A percentile compares a stretch with the other conserved stretches of the same genome.
These are phyloP conservation scores for Apiotrichum laibachii DNA, from an alignment of 1,284 basidiomycete species.

Conservation along the genomic window DNA sequence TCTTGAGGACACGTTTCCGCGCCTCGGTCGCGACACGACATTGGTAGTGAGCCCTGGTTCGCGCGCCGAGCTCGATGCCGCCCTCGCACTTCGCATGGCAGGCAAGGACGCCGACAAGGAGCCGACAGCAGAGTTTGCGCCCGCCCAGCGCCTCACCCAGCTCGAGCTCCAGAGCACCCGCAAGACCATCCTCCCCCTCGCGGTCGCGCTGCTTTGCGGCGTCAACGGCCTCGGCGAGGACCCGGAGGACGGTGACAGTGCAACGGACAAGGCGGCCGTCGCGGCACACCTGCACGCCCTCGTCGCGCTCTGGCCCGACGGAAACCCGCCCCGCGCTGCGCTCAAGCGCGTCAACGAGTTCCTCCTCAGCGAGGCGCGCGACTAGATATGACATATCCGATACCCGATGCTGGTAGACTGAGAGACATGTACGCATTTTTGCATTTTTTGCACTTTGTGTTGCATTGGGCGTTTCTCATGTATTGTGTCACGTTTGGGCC, in stretches of 20 bases:
- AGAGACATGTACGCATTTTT: too few species aligned
- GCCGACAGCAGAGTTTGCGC: background rate
- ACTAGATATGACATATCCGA: background rate
- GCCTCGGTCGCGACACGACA: background rate
- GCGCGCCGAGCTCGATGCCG: slow-evolving; percentile 15
- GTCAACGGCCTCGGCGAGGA: slow-evolving; percentile 10
- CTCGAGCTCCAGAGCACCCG: slow-evolving; percentile 11
- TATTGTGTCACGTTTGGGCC: too few species aligned
- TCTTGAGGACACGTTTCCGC: background rate
- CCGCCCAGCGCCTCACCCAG: background rate
- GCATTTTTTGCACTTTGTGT: too few species aligned
- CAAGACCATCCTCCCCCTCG: slow-evolving; percentile 33
- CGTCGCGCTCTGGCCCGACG: slow-evolving; percentile 46
- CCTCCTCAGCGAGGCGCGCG: slow-evolving; percentile 30
- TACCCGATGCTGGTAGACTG: too few species aligned
- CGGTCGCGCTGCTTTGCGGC: slow-evolving; percentile 28
- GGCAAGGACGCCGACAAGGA: background rate
- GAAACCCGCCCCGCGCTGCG: slow-evolving; percentile 46
- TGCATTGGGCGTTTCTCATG: too few species aligned
- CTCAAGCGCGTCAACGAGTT: slow-evolving; percentile 50
- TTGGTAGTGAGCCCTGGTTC: slow-evolving; percentile 24
- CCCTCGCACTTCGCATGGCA: background rate
- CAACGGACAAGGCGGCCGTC: slow-evolving; percentile 30
- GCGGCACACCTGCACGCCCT: slow-evolving; percentile 39
- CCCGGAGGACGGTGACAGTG: background rate